Conservation (phyloP, 352 stramenopile genomes). For the Phytophthora pistaciae region DNA sequence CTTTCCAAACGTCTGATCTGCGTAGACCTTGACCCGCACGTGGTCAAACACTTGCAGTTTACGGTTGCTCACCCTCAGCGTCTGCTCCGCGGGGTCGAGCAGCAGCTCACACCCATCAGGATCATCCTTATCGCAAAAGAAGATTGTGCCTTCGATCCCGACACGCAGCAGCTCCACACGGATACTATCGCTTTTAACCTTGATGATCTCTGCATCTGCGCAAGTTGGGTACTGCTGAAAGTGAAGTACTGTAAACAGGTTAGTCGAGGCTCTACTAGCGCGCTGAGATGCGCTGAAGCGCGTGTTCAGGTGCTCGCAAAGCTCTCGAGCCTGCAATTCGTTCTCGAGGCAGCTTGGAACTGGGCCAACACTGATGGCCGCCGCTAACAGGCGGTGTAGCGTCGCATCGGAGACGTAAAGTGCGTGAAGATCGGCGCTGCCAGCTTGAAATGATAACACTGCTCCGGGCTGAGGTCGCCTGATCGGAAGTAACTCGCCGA, state of each 20-base stretch:
- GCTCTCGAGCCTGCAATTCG: constrained; percentile 90
- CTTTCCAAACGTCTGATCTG: constrained; percentile 38
- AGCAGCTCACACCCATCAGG: constrained; percentile 30
- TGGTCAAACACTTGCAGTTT: constrained; percentile 69
- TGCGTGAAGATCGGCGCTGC: constrained; percentile 98
- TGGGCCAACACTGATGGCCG: constrained; percentile 94
- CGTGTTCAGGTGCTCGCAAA: constrained; percentile 97
- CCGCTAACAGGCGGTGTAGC: constrained; percentile 96
- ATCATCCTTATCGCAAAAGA: constrained; percentile 75
- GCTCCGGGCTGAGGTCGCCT: constrained; percentile 92
- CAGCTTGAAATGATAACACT: constrained; percentile 98
- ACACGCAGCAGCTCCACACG: constrained; percentile 96
- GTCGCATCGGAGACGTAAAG: constrained; percentile 98
- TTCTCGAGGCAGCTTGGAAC: constrained; percentile 94
- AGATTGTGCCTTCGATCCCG: constrained; percentile 96
- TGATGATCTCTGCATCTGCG: constrained; percentile 92
- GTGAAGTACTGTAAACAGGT: constrained; percentile 97
- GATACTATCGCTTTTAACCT: constrained; percentile 92
- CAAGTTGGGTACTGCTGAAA: constrained; percentile 87
- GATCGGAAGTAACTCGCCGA: constrained; percentile 98
- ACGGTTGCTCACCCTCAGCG: constrained; percentile 53
- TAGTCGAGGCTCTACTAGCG: constrained; percentile 94
- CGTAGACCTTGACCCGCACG: constrained; percentile 65
- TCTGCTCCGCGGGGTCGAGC: constrained; percentile 53
- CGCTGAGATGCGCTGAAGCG: constrained; percentile 95